These are phyloP conservation scores for Nephromyces sp. DNA, from an alignment of 169 alveolate species.

Conservation along the genomic window DNA sequence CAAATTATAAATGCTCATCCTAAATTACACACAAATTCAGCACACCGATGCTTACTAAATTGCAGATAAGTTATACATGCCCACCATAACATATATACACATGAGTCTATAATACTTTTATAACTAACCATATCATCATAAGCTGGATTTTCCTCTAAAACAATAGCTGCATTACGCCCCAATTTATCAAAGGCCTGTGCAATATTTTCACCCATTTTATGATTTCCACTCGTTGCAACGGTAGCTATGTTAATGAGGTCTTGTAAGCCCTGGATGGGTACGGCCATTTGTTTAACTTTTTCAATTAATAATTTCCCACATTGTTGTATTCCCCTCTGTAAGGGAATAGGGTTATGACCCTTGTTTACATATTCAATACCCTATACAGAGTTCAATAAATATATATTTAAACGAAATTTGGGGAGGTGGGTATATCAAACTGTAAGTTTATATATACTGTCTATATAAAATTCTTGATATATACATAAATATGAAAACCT, in stretches of 20 bases:
- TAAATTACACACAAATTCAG: too few relatives aligned
- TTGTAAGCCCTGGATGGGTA: slow-evolving; percentile 61
- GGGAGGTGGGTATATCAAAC: too few relatives aligned
- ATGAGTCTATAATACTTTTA: too few relatives aligned
- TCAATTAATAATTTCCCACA: slow-evolving; percentile 67
- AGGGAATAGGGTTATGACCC: slow-evolving; percentile 72
- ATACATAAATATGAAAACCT: neutral
- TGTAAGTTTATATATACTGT: neutral
- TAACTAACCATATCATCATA: slow-evolving; percentile 56
- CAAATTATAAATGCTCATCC: too few relatives aligned
- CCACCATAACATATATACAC: too few relatives aligned
- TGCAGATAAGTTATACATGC: too few relatives aligned
- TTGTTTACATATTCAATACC: slow-evolving; percentile 72
- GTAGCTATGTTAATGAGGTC: slow-evolving; percentile 73
- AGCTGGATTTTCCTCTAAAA: slow-evolving; percentile 70
- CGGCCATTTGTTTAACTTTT: slow-evolving; percentile 59
- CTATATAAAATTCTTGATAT: neutral
- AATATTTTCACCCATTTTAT: slow-evolving; percentile 67
- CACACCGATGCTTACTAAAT: too few relatives aligned
- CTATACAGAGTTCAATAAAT: too few relatives aligned
- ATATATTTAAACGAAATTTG: too few relatives aligned
- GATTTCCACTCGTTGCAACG: slow-evolving; percentile 74
- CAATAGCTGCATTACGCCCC: slow-evolving; percentile 74
- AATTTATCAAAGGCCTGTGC: slow-evolving; percentile 72
- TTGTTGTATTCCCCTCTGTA: slow-evolving; percentile 71